Percentiles rank a stretch among this genome's conserved stretches.
Conservation (phyloP, 129 eudicot species). For the Chrysanthemum seticuspe region DNA sequence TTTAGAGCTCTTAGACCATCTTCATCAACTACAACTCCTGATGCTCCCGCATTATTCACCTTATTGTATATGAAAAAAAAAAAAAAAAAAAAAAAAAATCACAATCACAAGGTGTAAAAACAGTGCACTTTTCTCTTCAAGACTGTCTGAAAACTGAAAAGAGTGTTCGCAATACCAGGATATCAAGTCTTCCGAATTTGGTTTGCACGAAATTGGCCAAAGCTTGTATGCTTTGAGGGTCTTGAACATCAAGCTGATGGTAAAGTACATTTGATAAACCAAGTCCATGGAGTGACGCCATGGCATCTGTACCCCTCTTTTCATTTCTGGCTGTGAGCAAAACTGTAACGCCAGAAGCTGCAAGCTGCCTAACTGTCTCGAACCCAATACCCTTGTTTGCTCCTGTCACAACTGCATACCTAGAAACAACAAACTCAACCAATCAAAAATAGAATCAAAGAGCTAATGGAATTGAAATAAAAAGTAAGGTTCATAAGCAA, state of each 20-base stretch:
- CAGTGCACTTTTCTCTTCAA: neutral
- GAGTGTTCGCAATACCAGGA: conserved; percentile 50
- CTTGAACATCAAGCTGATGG: conserved; percentile 84
- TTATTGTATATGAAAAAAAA: conserved; percentile 13
- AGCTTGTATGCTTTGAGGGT: conserved; percentile 48
- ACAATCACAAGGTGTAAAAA: neutral
- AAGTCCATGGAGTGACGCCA: conserved; percentile 36
- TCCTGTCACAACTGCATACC: conserved; percentile 88
- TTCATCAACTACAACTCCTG: conserved; percentile 77
- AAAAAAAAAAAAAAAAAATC: conserved; percentile 5
- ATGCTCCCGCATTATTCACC: conserved; percentile 90
- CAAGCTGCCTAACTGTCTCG: conserved; percentile 73
- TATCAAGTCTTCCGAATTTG: conserved; percentile 66
- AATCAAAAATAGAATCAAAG: neutral
- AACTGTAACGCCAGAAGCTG: conserved; percentile 58
- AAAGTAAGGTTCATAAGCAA: neutral
- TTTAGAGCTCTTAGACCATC: conserved; percentile 63
- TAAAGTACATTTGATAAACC: conserved; percentile 67
- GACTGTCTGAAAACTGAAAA: neutral
- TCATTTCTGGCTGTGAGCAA: conserved; percentile 72
- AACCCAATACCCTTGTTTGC: conserved; percentile 93
- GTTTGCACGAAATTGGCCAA: conserved; percentile 49
- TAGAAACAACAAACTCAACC: conserved; percentile 11
- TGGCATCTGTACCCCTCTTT: conserved; percentile 64
- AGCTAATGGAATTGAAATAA: neutral